Evolutionary conservation across 2,329 filamentous ascomycete species (phyloP), one percentile per base, ranked within the genome.

Genomic region (Fusarium praegraminearum): DNA sequence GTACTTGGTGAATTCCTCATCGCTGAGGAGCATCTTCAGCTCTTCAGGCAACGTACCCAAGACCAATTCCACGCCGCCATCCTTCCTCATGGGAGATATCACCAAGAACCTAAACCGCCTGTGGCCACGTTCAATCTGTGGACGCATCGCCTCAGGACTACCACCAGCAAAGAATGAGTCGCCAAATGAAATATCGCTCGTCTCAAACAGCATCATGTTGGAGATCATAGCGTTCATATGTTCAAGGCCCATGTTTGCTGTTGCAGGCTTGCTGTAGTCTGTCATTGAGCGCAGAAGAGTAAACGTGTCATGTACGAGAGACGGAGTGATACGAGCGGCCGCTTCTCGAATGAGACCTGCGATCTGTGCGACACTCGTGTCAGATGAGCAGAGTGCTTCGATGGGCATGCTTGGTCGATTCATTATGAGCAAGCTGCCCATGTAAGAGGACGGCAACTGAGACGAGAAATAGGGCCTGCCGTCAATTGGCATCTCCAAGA

Each of bases 401-500:
- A 61, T 52, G 1, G 58, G 22, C 24, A 61, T 60, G 4, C 35
- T 49, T 13, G 30, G 43, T 1, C 55, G 30, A 3, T 44, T 61
- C 58, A 61, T 60, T 1, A 61, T 35, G 7, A 61, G 35, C 15
- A 61, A 24, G n/a, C 58, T 61, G 1, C 55, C 55, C 55, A 61
- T 61, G 24, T 61, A 60, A 5, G 58, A 51, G 1, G 58, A 61
- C 3, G 58, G 58, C 2, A 61, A 24, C 9, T 43, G 36, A 9
- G 58, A 61, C 1, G 55, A 60, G 24, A 61, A 61, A 28, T 52
- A 61, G 15, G 55, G 55, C 9, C 58, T 36, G 12, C 58, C 44
- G 3, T 61, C 58, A 20, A 61, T 52, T 22, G 58, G 58, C 58
- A 61, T 61, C 18, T 61, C 58, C 20, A 61, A 49, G 18, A 61